A percentile compares a stretch with the other conserved stretches of the same genome.
phyloP scores from a whole-genome alignment of 768 basidiomycete species.

The Leccinum variicolor region DNA sequence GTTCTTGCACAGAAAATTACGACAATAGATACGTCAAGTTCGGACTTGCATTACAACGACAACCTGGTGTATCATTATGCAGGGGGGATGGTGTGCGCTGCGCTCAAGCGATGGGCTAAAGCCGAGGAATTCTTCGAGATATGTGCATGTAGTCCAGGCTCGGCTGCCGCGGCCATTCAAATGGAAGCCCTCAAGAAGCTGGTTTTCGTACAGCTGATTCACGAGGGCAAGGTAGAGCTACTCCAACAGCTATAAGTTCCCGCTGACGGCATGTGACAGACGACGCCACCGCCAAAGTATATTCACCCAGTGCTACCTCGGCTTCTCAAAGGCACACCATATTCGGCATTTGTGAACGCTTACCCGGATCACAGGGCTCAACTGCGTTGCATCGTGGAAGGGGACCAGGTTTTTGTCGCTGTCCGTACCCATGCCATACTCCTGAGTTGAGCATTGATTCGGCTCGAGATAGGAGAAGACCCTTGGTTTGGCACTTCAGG shows the following conservation, averaged over 20 bases:
- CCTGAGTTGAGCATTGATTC: constrained; percentile 5
- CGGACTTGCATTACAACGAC: constrained; percentile 73
- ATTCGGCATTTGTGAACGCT: constrained; percentile 56
- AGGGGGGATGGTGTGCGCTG: constrained; percentile 65
- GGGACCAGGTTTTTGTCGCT: constrained; percentile 51
- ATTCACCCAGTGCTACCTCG: constrained; percentile 55
- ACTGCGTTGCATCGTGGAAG: constrained; percentile 47
- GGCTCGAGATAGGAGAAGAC: constrained; percentile 57
- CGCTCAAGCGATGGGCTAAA: constrained; percentile 61
- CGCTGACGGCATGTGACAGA: constrained; percentile 11
- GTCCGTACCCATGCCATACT: constrained; percentile 35
- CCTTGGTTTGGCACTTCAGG: constrained; percentile 64
- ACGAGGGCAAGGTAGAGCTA: constrained; percentile 60
- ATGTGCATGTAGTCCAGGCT: constrained; percentile 61
- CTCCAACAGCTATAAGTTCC: too few relatives aligned
- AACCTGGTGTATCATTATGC: constrained; percentile 83
- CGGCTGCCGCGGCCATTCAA: constrained; percentile 63
- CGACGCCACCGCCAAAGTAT: constrained; percentile 67
- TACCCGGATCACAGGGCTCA: constrained; percentile 56
- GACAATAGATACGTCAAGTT: constrained; percentile 54
- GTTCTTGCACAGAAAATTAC: constrained; percentile 64
- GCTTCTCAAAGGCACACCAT: constrained; percentile 65
- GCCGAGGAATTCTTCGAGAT: constrained; percentile 82
- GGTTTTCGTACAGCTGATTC: constrained; percentile 72
- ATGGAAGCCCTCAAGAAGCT: constrained; percentile 87